Evolutionary conservation across 208 protist species (phyloP).

Genomic region (Borovskyia barvae): DNA sequence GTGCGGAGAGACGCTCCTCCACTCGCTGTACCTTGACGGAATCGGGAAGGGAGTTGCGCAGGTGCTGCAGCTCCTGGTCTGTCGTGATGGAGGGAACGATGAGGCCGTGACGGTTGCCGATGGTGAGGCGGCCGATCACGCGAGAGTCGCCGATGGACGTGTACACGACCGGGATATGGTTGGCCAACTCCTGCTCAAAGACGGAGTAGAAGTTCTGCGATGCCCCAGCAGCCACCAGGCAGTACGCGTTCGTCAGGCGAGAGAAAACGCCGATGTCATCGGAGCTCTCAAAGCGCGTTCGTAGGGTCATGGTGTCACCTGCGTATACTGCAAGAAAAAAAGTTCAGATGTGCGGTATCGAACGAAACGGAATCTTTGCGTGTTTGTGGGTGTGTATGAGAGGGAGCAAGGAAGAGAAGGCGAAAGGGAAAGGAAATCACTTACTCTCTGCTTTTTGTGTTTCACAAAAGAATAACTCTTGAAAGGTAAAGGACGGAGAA

Average conservation of each 20-base stretch:
- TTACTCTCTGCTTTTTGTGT: not conserved
- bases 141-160: slow-evolving; percentile 95
- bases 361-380: too few species aligned
- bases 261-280: slow-evolving; percentile 99
- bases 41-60: slow-evolving; percentile 99
- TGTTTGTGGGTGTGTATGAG: not conserved
- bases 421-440: slow-evolving; percentile 10
- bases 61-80: slow-evolving; percentile 99
- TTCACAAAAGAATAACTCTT: not conserved
- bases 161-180: slow-evolving; percentile 98
- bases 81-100: slow-evolving; percentile 98
- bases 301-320: slow-evolving; percentile 88
- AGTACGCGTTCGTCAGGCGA: slow-evolving; percentile 99
- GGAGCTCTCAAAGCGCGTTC: slow-evolving; percentile 98
- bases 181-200: slow-evolving; percentile 98
- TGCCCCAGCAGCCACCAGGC: slow-evolving; percentile 95
- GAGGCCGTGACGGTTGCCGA: slow-evolving; percentile 98
- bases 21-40: slow-evolving; percentile 95
- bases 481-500: not conserved
- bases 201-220: slow-evolving; percentile 99
- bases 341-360: too few species aligned
- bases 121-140: slow-evolving; percentile 97
- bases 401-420: not conserved
- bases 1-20: slow-evolving; percentile 98
- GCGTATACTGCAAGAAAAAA: too few species aligned